phyloP scores from a whole-genome alignment of 1,284 basidiomycete species.

The Puccinia horiana region DNA sequence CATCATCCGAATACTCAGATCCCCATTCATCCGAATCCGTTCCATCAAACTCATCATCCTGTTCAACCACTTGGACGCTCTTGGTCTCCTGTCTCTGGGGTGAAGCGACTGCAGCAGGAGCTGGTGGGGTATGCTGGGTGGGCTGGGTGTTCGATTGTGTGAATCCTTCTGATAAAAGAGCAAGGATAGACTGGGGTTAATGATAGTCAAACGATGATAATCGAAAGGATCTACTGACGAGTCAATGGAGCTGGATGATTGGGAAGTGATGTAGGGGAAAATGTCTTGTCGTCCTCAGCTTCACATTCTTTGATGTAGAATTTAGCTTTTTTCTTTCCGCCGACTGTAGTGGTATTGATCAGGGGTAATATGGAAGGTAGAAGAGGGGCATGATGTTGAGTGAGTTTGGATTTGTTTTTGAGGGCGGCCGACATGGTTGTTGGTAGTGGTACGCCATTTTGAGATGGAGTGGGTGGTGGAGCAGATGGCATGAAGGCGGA shows the following conservation, averaged over 20 bases:
- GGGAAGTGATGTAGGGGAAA: constrained; percentile 25
- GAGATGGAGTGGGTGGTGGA: constrained; percentile 29
- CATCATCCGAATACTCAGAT: constrained; percentile 45
- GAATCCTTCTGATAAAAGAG: background rate
- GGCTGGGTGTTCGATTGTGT: background rate
- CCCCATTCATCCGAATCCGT: constrained; percentile 40
- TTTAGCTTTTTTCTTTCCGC: constrained; percentile 30
- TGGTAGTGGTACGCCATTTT: constrained; percentile 23
- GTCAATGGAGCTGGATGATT: background rate
- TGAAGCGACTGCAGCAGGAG: background rate
- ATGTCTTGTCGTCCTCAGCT: constrained; percentile 5
- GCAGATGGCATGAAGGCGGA: constrained; percentile 24
- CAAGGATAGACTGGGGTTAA: background rate
- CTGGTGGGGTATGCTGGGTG: background rate
- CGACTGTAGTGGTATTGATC: background rate
- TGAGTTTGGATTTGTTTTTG: background rate
- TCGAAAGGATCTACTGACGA: background rate
- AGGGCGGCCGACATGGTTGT: constrained; percentile 33
- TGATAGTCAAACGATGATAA: background rate
- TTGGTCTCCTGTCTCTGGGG: background rate
- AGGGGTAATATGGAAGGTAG: background rate
- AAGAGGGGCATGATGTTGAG: background rate
- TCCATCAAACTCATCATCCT: constrained; percentile 16
- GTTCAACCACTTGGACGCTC: background rate
- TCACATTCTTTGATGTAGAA: constrained; percentile 39